Conservation (phyloP, 495 filamentous ascomycete species). For the Aspergillus taichungensis region DNA sequence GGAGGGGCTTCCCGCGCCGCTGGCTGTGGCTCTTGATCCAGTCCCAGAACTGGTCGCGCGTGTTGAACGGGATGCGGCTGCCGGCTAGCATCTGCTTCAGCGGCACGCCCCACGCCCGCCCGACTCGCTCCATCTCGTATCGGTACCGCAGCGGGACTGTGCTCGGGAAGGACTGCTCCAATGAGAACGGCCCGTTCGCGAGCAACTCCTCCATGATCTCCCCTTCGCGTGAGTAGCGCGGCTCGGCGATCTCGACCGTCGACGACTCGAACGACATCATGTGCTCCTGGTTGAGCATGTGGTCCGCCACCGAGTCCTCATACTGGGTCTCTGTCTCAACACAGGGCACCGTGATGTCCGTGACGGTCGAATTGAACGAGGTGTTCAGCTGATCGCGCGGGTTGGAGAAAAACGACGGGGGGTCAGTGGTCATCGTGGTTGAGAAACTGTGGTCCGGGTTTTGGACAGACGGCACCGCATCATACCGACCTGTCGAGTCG, state of each 20-base stretch:
- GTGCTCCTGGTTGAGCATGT: constrained; percentile 18
- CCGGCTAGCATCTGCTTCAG: constrained; percentile 23
- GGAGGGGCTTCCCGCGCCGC: constrained; percentile 20
- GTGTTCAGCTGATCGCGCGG: constrained; percentile 6
- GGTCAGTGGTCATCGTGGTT: constrained; percentile 5
- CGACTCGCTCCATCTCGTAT: constrained; percentile 38
- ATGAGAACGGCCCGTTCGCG: constrained; percentile 26
- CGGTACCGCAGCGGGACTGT: constrained; percentile 32
- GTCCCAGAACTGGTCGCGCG: constrained; percentile 32
- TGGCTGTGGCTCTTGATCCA: constrained; percentile 25
- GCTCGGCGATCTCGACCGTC: neutral
- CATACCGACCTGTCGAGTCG: constrained; percentile 11
- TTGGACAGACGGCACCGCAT: constrained; percentile 1
- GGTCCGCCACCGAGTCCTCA: constrained; percentile 23
- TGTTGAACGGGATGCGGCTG: constrained; percentile 15
- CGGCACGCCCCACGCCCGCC: constrained; percentile 26
- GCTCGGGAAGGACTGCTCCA: constrained; percentile 15
- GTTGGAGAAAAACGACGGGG: constrained; percentile 13
- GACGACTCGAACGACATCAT: constrained; percentile 6
- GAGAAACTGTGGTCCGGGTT: constrained; percentile 19
- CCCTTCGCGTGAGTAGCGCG: constrained; percentile 10
- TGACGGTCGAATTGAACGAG: constrained; percentile 24
- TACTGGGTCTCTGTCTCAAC: constrained; percentile 21
- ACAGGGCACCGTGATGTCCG: constrained; percentile 22
- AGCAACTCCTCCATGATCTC: constrained; percentile 22